Evolutionary conservation across 345 rosid genomes (phyloP).

Genomic region (Reutealis trisperma): DNA sequence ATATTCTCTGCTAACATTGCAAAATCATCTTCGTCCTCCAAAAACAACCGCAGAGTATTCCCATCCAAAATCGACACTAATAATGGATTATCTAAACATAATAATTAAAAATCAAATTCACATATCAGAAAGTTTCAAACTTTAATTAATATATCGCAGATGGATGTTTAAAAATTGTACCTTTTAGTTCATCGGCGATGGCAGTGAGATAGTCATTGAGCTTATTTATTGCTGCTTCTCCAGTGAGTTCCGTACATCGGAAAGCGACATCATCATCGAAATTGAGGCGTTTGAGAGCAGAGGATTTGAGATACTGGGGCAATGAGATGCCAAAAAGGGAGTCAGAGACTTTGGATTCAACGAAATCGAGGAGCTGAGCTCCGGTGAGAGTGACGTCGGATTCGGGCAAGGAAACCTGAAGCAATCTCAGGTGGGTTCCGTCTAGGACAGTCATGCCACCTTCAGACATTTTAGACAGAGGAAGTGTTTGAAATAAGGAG

Average conservation of each 20-base stretch:
- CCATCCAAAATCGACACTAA: slow-evolving; percentile 69
- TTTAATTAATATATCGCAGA: neutral
- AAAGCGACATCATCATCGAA: slow-evolving; percentile 40
- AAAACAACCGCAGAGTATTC: slow-evolving; percentile 49
- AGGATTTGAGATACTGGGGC: slow-evolving; percentile 53
- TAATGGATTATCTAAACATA: slow-evolving; percentile 57
- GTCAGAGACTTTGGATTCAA: slow-evolving; percentile 51
- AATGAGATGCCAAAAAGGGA: slow-evolving; percentile 60
- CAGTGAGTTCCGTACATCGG: slow-evolving; percentile 33
- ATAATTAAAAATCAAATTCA: neutral
- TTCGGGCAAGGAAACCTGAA: slow-evolving; percentile 43
- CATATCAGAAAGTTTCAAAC: neutral
- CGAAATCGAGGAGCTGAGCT: slow-evolving; percentile 62
- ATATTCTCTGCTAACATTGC: slow-evolving; percentile 91
- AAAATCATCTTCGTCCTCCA: slow-evolving; percentile 94
- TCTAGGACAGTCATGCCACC: slow-evolving; percentile 61
- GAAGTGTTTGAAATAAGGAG: slow-evolving; percentile 8
- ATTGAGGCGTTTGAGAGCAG: slow-evolving; percentile 51
- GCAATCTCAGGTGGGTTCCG: slow-evolving; percentile 62
- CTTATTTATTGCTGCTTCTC: slow-evolving; percentile 41
- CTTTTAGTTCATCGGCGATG: slow-evolving; percentile 64
- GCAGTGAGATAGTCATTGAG: slow-evolving; percentile 50
- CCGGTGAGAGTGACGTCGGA: slow-evolving; percentile 41
- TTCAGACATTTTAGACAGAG: slow-evolving; percentile 50
- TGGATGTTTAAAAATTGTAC: slow-evolving; percentile 26